These are phyloP conservation scores for Penicillium sp. DNA, from an alignment of 2,329 filamentous ascomycete species.

Conservation along the genomic window DNA sequence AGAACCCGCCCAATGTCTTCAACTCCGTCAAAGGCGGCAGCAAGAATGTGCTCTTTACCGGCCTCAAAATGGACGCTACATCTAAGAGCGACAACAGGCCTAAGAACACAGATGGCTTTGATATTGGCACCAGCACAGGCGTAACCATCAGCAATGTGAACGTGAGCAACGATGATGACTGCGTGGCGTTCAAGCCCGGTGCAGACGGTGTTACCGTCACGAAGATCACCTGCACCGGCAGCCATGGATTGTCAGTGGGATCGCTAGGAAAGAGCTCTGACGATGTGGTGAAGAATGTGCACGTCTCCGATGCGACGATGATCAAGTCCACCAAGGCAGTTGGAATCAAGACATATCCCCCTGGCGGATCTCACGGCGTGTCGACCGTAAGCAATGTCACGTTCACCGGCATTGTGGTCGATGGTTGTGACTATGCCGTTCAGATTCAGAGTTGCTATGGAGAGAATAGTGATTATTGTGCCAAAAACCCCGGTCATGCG, in stretches of 20 bases:
- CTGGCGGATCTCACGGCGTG: constrained; percentile 36
- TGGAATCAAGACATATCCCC: constrained; percentile 50
- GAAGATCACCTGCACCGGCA: constrained; percentile 47
- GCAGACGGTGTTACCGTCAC: constrained; percentile 42
- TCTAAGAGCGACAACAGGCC: constrained; percentile 41
- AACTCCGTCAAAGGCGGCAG: constrained; percentile 41
- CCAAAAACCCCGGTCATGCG: constrained; percentile 35
- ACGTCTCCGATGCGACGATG: constrained; percentile 44
- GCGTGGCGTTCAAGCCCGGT: constrained; percentile 48
- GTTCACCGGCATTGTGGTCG: constrained; percentile 39
- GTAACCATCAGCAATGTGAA: constrained; percentile 39
- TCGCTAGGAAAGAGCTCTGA: constrained; percentile 43
- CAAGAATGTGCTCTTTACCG: constrained; percentile 37
- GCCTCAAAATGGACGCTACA: constrained; percentile 41
- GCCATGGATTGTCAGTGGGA: constrained; percentile 51
- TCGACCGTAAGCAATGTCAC: constrained; percentile 47
- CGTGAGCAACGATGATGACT: constrained; percentile 48
- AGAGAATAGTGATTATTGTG: constrained; percentile 39
- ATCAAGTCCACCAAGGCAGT: constrained; percentile 46
- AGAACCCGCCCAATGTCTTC: constrained; percentile 50
- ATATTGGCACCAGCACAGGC: constrained; percentile 40
- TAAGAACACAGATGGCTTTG: constrained; percentile 49
- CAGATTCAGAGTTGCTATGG: constrained; percentile 50
- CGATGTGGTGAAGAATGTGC: constrained; percentile 48
- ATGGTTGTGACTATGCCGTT: constrained; percentile 45